Evolutionary conservation across 2,329 filamentous ascomycete genomes (phyloP).

Genomic region (Colletotrichum sp.): DNA sequence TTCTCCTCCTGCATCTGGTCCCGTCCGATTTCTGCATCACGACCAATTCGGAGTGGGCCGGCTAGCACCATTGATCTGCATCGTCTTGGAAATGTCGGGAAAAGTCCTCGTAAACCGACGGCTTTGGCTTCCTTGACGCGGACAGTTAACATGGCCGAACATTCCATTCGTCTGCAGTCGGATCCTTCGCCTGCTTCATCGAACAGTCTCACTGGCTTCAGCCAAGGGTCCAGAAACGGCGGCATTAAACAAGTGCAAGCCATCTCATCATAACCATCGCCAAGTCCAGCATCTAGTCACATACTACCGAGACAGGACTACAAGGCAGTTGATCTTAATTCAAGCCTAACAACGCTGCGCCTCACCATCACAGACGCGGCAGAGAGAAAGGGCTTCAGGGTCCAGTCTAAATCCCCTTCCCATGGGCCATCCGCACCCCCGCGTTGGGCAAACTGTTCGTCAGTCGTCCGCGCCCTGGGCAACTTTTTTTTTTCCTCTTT

Average conservation of each 20-base stretch:
- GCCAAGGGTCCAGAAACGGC: neutral
- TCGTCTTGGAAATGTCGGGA: neutral
- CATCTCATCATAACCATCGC: neutral
- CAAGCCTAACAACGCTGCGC: neutral
- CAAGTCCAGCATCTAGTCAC: neutral
- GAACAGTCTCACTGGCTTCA: neutral
- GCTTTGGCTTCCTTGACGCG: neutral
- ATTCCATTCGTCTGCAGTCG: neutral
- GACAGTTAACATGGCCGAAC: neutral
- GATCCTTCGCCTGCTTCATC: neutral
- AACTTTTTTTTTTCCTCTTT: neutral
- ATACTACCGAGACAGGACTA: neutral
- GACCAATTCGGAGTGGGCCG: slow-evolving; percentile 9
- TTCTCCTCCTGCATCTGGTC: neutral
- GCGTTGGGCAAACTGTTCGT: neutral
- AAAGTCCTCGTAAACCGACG: slow-evolving; percentile 17
- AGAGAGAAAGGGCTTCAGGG: neutral
- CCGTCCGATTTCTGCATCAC: neutral
- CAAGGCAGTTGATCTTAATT: neutral
- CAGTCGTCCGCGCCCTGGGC: neutral
- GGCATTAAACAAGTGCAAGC: neutral
- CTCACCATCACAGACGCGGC: neutral
- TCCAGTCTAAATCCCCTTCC: neutral
- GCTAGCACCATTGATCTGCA: slow-evolving; percentile 6
- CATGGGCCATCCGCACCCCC: neutral